A percentile compares a stretch with the other conserved stretches of the same genome.
Evolutionary conservation across 257 asterid genomes (phyloP).

Genomic region (Haberlea rhodopensis): DNA sequence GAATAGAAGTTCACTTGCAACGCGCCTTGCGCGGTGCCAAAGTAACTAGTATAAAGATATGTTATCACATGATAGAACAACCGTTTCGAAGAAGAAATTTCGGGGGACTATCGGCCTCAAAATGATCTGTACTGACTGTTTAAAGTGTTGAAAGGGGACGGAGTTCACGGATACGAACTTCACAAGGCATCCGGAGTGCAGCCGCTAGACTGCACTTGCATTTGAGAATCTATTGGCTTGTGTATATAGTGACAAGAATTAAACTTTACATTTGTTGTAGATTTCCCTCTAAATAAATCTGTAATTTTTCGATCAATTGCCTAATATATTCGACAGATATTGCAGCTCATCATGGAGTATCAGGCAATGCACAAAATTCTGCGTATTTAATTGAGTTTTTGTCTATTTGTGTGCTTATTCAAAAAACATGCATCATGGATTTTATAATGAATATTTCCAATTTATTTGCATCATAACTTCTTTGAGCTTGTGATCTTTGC

Average conservation of each 20-base stretch:
- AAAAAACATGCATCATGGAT: too few species aligned
- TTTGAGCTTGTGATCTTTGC: background rate
- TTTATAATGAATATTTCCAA: background rate
- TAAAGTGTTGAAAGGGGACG: background rate
- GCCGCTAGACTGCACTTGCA: background rate
- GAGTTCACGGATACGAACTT: background rate
- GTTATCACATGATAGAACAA: background rate
- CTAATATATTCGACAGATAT: background rate
- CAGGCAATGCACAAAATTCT: too few species aligned
- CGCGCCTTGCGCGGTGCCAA: too few species aligned
- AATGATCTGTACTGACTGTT: background rate
- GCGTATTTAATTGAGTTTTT: too few species aligned
- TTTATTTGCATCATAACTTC: background rate
- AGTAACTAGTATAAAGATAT: slow-evolving; percentile 1
- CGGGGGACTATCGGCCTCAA: background rate
- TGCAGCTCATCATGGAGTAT: too few species aligned
- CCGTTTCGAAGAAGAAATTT: background rate
- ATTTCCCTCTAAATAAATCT: too few species aligned
- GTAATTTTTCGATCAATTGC: background rate
- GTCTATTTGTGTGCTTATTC: too few species aligned
- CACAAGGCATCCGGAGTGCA: background rate
- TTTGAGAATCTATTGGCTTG: background rate
- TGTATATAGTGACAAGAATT: background rate
- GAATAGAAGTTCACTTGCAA: too few species aligned
- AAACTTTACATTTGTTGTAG: background rate